A percentile compares a stretch with the other conserved stretches of the same genome.
Conservation (phyloP, 192 early-diverging fungal species). For the Coemansia aciculifera region DNA sequence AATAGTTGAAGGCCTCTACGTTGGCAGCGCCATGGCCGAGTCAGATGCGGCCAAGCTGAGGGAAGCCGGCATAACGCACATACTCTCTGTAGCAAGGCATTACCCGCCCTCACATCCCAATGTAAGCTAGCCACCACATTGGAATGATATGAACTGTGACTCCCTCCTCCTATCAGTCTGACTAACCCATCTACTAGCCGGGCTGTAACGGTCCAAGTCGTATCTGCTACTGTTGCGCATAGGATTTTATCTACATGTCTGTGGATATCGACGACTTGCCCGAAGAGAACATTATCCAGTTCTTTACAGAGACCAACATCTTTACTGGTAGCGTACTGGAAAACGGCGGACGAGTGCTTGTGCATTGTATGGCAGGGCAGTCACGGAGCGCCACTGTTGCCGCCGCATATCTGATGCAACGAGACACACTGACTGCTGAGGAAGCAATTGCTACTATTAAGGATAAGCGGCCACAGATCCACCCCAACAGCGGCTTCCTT, state of each 20-base stretch:
- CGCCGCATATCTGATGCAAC: conserved; percentile 70
- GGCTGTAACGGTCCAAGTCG: neutral
- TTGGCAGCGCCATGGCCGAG: conserved; percentile 56
- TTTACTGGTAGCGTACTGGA: conserved; percentile 60
- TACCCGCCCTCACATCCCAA: conserved; percentile 40
- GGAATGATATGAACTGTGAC: neutral
- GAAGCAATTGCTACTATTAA: conserved; percentile 56
- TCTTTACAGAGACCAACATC: conserved; percentile 63
- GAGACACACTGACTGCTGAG: conserved; percentile 38
- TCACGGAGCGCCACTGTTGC: conserved; percentile 68
- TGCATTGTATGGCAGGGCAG: conserved; percentile 72
- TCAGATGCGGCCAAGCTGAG: conserved; percentile 35
- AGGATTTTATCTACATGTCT: conserved; percentile 57
- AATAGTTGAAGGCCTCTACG: conserved; percentile 43
- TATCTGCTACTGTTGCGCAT: neutral
- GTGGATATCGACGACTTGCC: conserved; percentile 64
- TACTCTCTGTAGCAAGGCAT: conserved; percentile 42
- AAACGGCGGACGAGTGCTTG: conserved; percentile 58
- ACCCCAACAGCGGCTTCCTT: conserved; percentile 67
- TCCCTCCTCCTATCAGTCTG: neutral
- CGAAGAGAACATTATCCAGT: conserved; percentile 67
- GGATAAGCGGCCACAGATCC: conserved; percentile 48
- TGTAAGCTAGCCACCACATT: conserved; percentile 14
- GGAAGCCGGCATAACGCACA: conserved; percentile 44
- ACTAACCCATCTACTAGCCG: neutral